These are phyloP conservation scores for Trifolium dubium DNA, from an alignment of 306 rosid genomes.

Conservation along the genomic window DNA sequence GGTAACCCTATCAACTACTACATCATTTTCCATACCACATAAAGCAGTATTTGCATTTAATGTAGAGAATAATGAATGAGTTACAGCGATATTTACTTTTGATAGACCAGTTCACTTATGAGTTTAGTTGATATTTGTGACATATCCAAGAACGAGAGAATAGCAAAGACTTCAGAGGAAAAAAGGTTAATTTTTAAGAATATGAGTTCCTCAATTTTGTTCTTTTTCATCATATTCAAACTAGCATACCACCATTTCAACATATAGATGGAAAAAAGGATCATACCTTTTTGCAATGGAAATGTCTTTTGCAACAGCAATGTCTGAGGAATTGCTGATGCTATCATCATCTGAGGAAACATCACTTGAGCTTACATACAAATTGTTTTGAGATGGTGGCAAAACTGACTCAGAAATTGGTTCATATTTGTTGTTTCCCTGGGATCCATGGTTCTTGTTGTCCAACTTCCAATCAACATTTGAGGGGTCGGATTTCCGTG, in stretches of 20 bases:
- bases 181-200: too few relatives aligned
- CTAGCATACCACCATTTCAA: conserved; percentile 1
- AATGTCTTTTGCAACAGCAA: conserved; percentile 35
- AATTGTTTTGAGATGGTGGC: conserved; percentile 54
- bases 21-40: background rate
- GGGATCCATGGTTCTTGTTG: conserved; percentile 45
- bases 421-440: conserved; percentile 48
- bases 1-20: background rate
- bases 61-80: conserved; percentile 23
- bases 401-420: conserved; percentile 64
- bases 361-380: conserved; percentile 40
- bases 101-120: conserved; percentile 9
- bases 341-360: conserved; percentile 41
- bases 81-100: conserved; percentile 7
- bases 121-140: conserved; percentile 18
- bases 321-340: conserved; percentile 32
- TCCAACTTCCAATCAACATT: conserved; percentile 43
- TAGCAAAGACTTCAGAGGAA: too few relatives aligned
- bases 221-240: conserved; percentile 2
- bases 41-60: background rate
- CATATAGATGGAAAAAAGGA: conserved; percentile 31
- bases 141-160: background rate
- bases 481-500: conserved; percentile 46
- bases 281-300: conserved; percentile 55
- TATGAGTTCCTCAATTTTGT: conserved; percentile 8